These are phyloP conservation scores for Earliella scabrosa DNA, from an alignment of 1,284 basidiomycete genomes.

Conservation along the genomic window DNA sequence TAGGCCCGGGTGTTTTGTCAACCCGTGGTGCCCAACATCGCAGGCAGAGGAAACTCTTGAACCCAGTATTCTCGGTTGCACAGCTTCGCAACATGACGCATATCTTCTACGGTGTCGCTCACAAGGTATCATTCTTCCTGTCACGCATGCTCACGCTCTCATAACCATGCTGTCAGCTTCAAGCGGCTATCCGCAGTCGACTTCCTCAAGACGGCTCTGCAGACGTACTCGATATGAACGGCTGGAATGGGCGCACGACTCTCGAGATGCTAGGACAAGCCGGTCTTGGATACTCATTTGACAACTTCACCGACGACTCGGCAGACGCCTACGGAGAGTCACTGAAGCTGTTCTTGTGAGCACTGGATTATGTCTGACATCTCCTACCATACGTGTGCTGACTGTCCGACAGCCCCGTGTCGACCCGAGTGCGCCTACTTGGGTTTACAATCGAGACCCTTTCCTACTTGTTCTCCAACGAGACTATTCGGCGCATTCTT, in stretches of 20 bases:
- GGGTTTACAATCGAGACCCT: not conserved
- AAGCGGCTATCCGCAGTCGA: conserved; percentile 25
- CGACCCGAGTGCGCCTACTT: not conserved
- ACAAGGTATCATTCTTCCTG: conserved; percentile 4
- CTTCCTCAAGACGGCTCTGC: conserved; percentile 15
- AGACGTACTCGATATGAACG: conserved; percentile 36
- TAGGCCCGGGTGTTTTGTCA: conserved; percentile 13
- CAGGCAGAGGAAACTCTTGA: conserved; percentile 21
- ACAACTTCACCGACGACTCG: conserved; percentile 31
- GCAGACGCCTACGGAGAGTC: conserved; percentile 28
- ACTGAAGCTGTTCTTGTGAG: conserved; percentile 23
- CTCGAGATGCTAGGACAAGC: conserved; percentile 43
- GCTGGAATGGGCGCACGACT: conserved; percentile 37
- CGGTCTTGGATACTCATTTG: conserved; percentile 42
- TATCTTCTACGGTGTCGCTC: conserved; percentile 18
- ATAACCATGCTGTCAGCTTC: conserved; percentile 15
- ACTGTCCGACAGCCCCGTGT: not conserved
- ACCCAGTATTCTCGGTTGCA: conserved; percentile 21
- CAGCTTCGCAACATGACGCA: conserved; percentile 19
- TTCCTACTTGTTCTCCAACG: not conserved
- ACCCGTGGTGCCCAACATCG: conserved; percentile 14
- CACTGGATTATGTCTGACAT: not conserved
- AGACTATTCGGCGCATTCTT: not conserved
- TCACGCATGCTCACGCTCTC: not conserved
- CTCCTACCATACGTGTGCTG: not conserved